Base-by-base conservation (phyloP, 2,329 filamentous ascomycete genomes). In the Microthyrium microscopicum region DNA sequence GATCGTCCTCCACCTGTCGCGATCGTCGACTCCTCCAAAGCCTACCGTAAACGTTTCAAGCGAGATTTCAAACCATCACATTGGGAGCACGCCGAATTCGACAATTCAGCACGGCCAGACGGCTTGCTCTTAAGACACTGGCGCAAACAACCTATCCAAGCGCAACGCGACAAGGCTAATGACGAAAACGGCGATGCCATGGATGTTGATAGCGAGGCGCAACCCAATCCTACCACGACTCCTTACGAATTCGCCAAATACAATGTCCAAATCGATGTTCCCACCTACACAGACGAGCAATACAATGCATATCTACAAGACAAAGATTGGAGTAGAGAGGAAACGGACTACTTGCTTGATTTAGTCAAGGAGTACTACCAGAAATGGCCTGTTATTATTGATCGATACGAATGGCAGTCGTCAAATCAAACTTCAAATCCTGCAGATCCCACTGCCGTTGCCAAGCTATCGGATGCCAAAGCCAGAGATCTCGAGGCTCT, bases 331-430 rank as follows among this genome's bases (percentile, higher is more conserved):
- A 77, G 79, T 11, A 82, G 78, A 47, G 77, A 89, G 46, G 89
- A 98, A 57, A 98, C 89, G 6, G 84, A 94, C 50, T 94, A 94
- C 49, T 57, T 98, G 41, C 68, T 95, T 50, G 61, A 70, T 3
- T 52, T 87, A 22, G 80, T 73, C 11, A 67, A 67, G 37, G 77
- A 85, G 29, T 93, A 75, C 49, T 83, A 92, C 48, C 66, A 93
- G 39, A 76, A 89, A 43, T 98, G 89, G 84, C 69, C 87, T 3
- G 54, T 95, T 12, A 81, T 98, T 39, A 82, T 77, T 64, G 89
- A 98, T 53, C 79, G 87, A 37, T 98, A 94, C 57, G 81, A 92
- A 34, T 92, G 71, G 51, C 57, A 41, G 20, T 20, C 35, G 2
- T 26, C 29, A 7, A 17, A 21, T 17, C 31, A 35, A 28, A 24